Evolutionary conservation across 257 asterid genomes (phyloP).

Genomic region (Osmanthus fragrans): DNA sequence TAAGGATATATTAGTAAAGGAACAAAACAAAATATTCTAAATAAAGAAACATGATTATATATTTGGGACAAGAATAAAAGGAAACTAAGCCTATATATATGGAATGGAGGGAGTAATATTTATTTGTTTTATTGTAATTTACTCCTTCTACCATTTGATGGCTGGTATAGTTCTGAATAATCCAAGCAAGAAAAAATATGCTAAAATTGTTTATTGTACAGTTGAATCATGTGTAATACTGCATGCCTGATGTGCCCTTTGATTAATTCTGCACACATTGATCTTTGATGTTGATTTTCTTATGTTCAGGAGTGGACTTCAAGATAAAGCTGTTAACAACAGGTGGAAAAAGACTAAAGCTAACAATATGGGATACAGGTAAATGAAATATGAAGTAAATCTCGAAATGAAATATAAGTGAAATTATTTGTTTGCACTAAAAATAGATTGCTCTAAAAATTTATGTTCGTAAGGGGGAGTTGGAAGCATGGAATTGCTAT

Average conservation of each 20-base stretch:
- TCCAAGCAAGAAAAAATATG: neutral
- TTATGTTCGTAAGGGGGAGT: neutral
- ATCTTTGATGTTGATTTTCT: constrained; percentile 18
- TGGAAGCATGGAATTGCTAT: neutral
- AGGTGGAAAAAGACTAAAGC: constrained; percentile 71
- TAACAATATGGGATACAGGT: constrained; percentile 98
- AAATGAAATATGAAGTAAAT: neutral
- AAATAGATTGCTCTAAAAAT: too few relatives aligned
- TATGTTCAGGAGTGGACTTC: constrained; percentile 80
- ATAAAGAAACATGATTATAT: too few relatives aligned
- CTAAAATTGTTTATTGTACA: neutral
- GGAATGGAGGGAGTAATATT: neutral
- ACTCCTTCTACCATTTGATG: neutral
- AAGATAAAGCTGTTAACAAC: constrained; percentile 73
- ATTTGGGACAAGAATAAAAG: too few relatives aligned
- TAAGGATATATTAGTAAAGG: too few relatives aligned
- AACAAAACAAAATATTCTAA: too few relatives aligned
- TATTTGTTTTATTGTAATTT: neutral
- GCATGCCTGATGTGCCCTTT: neutral
- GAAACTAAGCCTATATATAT: too few relatives aligned
- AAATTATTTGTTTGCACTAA: neutral
- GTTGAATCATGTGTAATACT: too few relatives aligned
- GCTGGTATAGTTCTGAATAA: neutral
- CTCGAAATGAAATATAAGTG: neutral
- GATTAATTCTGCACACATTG: constrained; percentile 1